A percentile compares a stretch with the other conserved stretches of the same genome.
These are phyloP conservation scores for Leishmania amazonensis DNA, from an alignment of 208 protist genomes.

Conservation along the genomic window DNA sequence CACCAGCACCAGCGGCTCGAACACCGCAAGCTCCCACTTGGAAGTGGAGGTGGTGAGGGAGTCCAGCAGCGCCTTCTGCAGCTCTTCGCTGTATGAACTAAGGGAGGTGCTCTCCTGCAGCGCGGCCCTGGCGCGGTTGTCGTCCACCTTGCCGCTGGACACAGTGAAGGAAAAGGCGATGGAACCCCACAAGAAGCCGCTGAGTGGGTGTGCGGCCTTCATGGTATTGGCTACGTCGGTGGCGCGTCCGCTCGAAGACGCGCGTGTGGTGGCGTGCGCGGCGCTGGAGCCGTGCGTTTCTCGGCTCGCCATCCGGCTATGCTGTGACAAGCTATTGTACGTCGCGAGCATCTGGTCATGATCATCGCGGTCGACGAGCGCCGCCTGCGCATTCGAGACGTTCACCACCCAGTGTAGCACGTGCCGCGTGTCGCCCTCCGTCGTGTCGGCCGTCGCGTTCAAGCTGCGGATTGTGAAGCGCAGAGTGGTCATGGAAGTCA, in stretches of 20 bases:
- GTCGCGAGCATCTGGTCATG: constrained; percentile 67
- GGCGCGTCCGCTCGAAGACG: constrained; percentile 2
- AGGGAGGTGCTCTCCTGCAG: constrained; percentile 45
- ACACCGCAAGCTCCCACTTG: constrained; percentile 65
- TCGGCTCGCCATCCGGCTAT: not conserved
- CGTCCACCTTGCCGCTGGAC: constrained; percentile 57
- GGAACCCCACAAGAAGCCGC: constrained; percentile 88
- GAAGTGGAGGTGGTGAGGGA: constrained; percentile 58
- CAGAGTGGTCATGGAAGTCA: constrained; percentile 85
- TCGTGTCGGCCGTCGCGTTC: constrained; percentile 57
- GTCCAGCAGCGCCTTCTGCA: constrained; percentile 61
- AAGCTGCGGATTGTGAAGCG: constrained; percentile 64
- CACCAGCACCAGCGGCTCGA: constrained; percentile 69
- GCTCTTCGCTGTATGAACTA: constrained; percentile 38
- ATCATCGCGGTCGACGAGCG: constrained; percentile 86
- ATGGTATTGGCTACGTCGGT: constrained; percentile 26
- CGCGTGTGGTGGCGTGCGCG: not conserved
- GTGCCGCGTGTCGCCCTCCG: constrained; percentile 28
- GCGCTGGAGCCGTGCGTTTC: not conserved
- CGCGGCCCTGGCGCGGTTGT: constrained; percentile 38
- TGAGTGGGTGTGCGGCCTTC: constrained; percentile 47
- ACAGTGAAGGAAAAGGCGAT: constrained; percentile 75
- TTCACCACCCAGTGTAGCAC: constrained; percentile 61
- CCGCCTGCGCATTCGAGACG: constrained; percentile 67
- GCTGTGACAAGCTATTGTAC: constrained; percentile 15